Conservation (phyloP, 2,329 filamentous ascomycete species). For the Trichoderma polysporum region DNA sequence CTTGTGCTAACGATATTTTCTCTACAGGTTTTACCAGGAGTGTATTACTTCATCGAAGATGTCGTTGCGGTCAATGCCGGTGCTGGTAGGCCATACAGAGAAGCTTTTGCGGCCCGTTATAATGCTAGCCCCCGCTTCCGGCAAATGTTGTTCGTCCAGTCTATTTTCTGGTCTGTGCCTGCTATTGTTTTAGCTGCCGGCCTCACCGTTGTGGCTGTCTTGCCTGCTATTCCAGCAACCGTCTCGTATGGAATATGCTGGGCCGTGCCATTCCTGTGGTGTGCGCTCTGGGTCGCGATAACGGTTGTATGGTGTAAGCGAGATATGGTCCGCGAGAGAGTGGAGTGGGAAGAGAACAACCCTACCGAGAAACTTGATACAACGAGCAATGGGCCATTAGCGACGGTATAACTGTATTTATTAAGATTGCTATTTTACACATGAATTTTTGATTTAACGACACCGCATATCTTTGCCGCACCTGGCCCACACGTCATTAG, state of each 20-base stretch:
- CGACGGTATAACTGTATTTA: conserved; percentile 6
- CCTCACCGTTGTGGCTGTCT: conserved; percentile 39
- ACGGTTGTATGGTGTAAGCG: conserved; percentile 39
- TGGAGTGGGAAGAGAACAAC: conserved; percentile 36
- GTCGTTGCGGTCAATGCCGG: conserved; percentile 65
- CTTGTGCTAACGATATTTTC: background rate
- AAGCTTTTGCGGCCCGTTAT: conserved; percentile 43
- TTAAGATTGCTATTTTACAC: background rate
- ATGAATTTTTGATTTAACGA: background rate
- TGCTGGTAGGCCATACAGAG: conserved; percentile 47
- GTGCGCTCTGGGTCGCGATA: conserved; percentile 36
- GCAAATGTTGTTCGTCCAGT: conserved; percentile 41
- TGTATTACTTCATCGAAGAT: conserved; percentile 67
- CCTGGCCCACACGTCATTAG: conserved; percentile 1
- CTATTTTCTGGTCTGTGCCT: conserved; percentile 43
- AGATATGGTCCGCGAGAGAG: conserved; percentile 38
- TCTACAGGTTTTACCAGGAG: conserved; percentile 53
- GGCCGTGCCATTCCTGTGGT: conserved; percentile 43
- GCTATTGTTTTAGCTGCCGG: conserved; percentile 38
- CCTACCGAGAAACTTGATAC: conserved; percentile 4
- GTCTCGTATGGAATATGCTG: conserved; percentile 41
- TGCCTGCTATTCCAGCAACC: conserved; percentile 36
- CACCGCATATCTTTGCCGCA: background rate
- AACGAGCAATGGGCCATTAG: background rate
- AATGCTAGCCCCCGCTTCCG: conserved; percentile 43